These are phyloP conservation scores for Micromonas pusilla DNA, from an alignment of 139 green algal genomes.

Conservation along the genomic window DNA sequence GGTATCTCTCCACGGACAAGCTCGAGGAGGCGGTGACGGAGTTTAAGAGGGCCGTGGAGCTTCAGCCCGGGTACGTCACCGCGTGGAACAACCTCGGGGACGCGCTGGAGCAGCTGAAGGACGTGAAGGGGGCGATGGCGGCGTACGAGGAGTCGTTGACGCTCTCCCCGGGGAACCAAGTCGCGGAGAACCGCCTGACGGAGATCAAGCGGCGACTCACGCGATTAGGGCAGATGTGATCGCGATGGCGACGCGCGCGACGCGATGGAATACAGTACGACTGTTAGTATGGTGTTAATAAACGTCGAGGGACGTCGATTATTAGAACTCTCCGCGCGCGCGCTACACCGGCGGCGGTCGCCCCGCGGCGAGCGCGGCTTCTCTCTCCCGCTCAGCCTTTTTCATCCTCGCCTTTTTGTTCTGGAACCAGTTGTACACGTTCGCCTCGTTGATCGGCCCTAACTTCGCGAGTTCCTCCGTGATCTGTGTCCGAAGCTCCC, in stretches of 20 bases:
- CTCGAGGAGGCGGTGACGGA: conserved; percentile 61
- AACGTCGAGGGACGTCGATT: neutral
- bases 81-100: conserved; percentile 99
- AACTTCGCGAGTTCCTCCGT: conserved; percentile 32
- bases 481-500: conserved; percentile 35
- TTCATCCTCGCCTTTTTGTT: conserved; percentile 40
- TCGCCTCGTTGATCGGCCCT: conserved; percentile 36
- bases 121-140: conserved; percentile 62
- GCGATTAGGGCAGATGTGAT: too few relatives aligned
- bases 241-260: too few relatives aligned
- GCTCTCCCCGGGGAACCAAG: conserved; percentile 75
- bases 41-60: conserved; percentile 76
- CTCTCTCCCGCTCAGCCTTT: conserved; percentile 19
- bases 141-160: conserved; percentile 73
- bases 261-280: neutral
- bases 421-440: conserved; percentile 49
- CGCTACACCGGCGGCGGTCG: neutral
- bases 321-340: neutral
- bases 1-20: conserved; percentile 83
- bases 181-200: conserved; percentile 54
- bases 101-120: conserved; percentile 67
- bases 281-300: neutral
- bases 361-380: neutral
- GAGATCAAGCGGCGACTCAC: conserved; percentile 40
- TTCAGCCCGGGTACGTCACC: conserved; percentile 77